Percentiles rank a stretch among this genome's conserved stretches.
Evolutionary conservation across 495 filamentous ascomycete species (phyloP).

Genomic region (Sabuloglossum arenarium): DNA sequence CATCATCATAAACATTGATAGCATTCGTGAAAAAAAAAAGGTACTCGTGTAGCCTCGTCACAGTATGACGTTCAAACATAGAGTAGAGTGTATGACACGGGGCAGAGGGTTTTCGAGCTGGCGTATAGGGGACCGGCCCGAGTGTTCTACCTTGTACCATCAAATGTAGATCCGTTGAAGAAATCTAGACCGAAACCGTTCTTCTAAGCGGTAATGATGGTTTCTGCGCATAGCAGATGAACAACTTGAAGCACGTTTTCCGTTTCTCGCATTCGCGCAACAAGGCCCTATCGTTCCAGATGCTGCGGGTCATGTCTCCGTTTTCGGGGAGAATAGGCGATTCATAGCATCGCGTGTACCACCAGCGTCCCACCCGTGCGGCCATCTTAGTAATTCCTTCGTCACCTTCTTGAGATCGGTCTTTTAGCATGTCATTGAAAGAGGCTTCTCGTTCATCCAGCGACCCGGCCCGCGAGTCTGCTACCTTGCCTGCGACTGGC

Average conservation of each 20-base stretch:
- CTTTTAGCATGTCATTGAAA: constrained; percentile 48
- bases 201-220: constrained; percentile 35
- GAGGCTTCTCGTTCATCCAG: constrained; percentile 31
- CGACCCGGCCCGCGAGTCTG: constrained; percentile 15
- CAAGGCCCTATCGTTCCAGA: constrained; percentile 61
- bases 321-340: constrained; percentile 31
- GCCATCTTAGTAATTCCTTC: constrained; percentile 82
- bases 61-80: background rate
- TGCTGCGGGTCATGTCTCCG: constrained; percentile 32
- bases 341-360: constrained; percentile 90
- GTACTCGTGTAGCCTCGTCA: background rate
- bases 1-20: background rate
- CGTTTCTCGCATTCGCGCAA: constrained; percentile 70
- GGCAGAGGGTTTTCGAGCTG: background rate
- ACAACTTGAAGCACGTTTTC: constrained; percentile 69
- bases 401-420: constrained; percentile 39
- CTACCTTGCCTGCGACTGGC: constrained; percentile 56
- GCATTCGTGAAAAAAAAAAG: constrained; percentile 1
- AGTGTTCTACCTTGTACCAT: background rate
- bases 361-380: constrained; percentile 81
- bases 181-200: constrained; percentile 19
- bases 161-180: background rate
- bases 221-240: constrained; percentile 83
- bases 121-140: background rate
- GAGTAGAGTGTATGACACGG: background rate